A percentile compares a stretch with the other conserved stretches of the same genome.
phyloP scores from a whole-genome alignment of 2,329 filamentous ascomycete genomes.

The Claviceps sp. region DNA sequence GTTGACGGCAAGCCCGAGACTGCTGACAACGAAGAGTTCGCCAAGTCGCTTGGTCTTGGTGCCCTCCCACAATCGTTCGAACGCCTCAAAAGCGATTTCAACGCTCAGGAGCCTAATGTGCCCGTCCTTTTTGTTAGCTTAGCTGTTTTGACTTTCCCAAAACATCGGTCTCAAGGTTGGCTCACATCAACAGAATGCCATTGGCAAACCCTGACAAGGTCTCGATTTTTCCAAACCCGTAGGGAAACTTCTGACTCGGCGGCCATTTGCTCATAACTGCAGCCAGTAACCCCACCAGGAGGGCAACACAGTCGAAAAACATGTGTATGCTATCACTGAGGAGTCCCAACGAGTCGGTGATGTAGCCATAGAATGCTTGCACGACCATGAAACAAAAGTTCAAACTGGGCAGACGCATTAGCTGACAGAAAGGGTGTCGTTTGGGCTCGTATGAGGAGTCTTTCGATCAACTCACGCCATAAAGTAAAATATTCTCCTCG shows the following conservation, averaged over 20 bases:
- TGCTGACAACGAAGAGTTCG: slow-evolving; percentile 81
- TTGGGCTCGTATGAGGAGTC: no score
- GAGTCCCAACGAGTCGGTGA: slow-evolving; percentile 87
- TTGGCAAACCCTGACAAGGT: slow-evolving; percentile 94
- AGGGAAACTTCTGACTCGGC: slow-evolving; percentile 75
- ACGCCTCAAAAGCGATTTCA: slow-evolving; percentile 90
- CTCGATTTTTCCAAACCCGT: slow-evolving; percentile 94
- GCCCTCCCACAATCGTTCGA: slow-evolving; percentile 74
- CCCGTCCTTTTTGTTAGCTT: neutral
- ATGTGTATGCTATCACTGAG: slow-evolving; percentile 97
- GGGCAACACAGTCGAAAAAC: slow-evolving; percentile 94
- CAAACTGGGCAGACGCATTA: slow-evolving; percentile 39
- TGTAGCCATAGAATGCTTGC: slow-evolving; percentile 85
- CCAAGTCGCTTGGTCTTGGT: slow-evolving; percentile 70
- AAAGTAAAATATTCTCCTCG: slow-evolving; percentile 91
- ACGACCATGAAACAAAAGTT: slow-evolving; percentile 94
- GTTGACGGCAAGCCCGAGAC: slow-evolving; percentile 77
- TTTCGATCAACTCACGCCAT: slow-evolving; percentile 51
- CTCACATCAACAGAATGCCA: slow-evolving; percentile 81
- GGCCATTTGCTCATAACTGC: slow-evolving; percentile 96
- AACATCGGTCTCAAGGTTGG: neutral
- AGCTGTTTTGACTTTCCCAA: neutral
- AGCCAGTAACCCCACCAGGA: slow-evolving; percentile 80
- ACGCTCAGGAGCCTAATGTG: slow-evolving; percentile 66
- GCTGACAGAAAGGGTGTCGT: neutral